Evolutionary conservation across 2,329 filamentous ascomycete genomes (phyloP).

Genomic region (Cladosporium sp.): DNA sequence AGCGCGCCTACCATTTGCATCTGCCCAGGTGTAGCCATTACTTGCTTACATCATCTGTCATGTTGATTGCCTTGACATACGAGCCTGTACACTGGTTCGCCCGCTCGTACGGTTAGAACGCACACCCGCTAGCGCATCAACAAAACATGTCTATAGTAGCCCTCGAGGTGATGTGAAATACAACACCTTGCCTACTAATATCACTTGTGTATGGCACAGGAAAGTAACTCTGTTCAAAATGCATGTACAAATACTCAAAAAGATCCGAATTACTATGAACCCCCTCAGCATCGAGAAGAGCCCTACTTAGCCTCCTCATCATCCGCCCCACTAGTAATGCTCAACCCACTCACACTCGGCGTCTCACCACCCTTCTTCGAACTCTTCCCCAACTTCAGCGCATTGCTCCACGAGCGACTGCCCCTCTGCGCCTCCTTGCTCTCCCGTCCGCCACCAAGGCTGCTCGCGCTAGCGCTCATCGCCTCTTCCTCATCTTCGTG

Average conservation of each 20-base stretch:
- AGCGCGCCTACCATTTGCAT: too few relatives aligned
- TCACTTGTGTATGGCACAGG: too few relatives aligned
- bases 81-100: too few relatives aligned
- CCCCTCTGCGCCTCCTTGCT: constrained; percentile 33
- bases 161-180: too few relatives aligned
- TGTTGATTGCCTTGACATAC: too few relatives aligned
- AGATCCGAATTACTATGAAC: not conserved
- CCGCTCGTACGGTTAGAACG: too few relatives aligned
- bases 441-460: constrained; percentile 27
- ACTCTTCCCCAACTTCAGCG: constrained; percentile 45
- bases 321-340: constrained; percentile 45
- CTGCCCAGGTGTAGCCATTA: too few relatives aligned
- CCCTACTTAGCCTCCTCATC: constrained; percentile 14
- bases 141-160: too few relatives aligned
- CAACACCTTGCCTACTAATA: too few relatives aligned
- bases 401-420: constrained; percentile 46
- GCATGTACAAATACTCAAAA: not conserved
- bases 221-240: not conserved
- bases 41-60: too few relatives aligned
- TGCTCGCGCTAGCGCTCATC: constrained; percentile 27
- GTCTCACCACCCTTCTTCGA: constrained; percentile 41
- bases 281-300: too few relatives aligned
- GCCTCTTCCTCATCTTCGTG: constrained; percentile 35
- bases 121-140: too few relatives aligned
- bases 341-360: constrained; percentile 49